Base-by-base conservation (phyloP, 1,284 basidiomycete genomes). In the Ustilago bromivora region DNA sequence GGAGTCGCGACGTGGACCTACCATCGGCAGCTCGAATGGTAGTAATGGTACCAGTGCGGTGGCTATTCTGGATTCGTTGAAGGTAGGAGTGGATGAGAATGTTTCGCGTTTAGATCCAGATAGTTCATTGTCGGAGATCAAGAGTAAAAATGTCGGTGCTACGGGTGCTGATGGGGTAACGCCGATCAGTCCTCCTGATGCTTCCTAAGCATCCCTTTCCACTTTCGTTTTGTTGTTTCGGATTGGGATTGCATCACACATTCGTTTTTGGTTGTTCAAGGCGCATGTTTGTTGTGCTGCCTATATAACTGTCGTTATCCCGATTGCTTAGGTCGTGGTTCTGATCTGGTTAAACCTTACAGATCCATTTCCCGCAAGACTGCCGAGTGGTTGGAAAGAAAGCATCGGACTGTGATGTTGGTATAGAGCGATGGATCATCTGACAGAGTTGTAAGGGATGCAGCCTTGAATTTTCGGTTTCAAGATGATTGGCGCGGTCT, bases 31-130 rank as follows among this genome's bases (percentile, higher is more conserved):
- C 35, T 36, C 36, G 35, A 74, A 70, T 32, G 71, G 76, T 28
- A 66, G 43, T 52, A 65, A 62, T 41, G 58, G 58, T 5, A 53
- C 38, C 0, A 66, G 71, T 38, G 76, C 71, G 2, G 71, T 74
- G 23, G 68, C 63, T n/a, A 70, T 78, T 55, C 64, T 78, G 17
- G 76, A 78, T 67, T 67, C 71, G 46, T 65, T 78, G 61, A 74
- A 74, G 57, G 76, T 78, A 12, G 76, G 76, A 23, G 55, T 59
- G 9, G 68, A 67, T 35, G 67, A 78, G 32, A 64, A 78, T 19
- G n/a, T 71, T 4, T 52, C 62, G 10, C 34, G n/a, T 31, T 53
- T 76, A 38, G 74, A 69, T 1, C 59, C 59, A 6, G 74, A 76
- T n/a, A 76, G 69, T 55, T 66, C 66, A 17, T 31, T 60, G 60